Conservation (phyloP, 1,139 yeast genomes). For the Sugiyamaella neomexicana region DNA sequence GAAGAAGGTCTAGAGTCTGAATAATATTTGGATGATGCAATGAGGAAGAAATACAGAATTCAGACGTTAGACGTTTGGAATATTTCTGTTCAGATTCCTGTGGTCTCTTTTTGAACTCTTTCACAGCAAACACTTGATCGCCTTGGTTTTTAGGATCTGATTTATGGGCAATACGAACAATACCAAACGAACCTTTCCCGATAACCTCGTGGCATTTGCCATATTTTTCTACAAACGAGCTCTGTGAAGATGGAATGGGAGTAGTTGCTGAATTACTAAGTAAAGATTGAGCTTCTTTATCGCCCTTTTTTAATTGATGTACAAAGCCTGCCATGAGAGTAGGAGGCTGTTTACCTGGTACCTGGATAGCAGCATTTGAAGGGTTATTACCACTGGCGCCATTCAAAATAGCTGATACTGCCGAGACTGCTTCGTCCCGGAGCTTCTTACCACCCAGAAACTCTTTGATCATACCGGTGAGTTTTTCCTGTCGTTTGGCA, state of each 20-base stretch:
- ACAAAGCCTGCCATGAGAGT: constrained; percentile 32
- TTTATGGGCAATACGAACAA: constrained; percentile 70
- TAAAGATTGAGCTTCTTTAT: constrained; percentile 25
- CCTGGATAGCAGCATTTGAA: constrained; percentile 20
- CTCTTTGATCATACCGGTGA: constrained; percentile 77
- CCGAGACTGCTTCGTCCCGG: constrained; percentile 29
- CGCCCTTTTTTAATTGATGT: constrained; percentile 27
- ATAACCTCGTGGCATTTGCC: constrained; percentile 79
- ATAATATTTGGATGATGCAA: constrained; percentile 77
- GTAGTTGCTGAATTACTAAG: constrained; percentile 13
- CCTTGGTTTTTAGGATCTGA: constrained; percentile 43
- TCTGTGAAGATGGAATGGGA: constrained; percentile 29
- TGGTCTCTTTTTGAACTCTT: constrained; percentile 62
- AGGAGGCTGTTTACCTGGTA: constrained; percentile 27
- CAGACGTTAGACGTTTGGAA: constrained; percentile 72
- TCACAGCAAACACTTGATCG: constrained; percentile 70
- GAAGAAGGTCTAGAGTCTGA: constrained; percentile 76
- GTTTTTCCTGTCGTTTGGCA: constrained; percentile 79
- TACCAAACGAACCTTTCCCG: constrained; percentile 85
- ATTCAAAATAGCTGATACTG: constrained; percentile 21
- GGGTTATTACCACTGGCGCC: constrained; percentile 16
- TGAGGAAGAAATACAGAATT: constrained; percentile 79
- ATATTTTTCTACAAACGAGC: constrained; percentile 61
- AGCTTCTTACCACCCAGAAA: constrained; percentile 51
- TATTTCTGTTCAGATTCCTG: constrained; percentile 59